Evolutionary conservation across 176 grass and related monocot genomes (phyloP), one percentile per base, ranked within the genome.

Genomic region (Saccharum spontaneum): DNA sequence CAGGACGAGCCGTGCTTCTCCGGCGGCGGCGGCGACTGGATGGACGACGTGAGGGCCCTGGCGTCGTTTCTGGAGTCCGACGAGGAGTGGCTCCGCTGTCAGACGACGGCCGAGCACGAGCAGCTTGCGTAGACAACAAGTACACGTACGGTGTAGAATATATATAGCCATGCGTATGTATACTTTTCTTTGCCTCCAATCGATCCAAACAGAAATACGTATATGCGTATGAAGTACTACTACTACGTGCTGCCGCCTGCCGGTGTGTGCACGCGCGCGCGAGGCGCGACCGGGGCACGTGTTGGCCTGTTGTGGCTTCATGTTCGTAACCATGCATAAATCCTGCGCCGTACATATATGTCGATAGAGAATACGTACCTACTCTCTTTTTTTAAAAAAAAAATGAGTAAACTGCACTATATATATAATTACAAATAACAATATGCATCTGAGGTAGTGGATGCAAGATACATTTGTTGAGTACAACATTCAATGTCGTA

Each of bases 21-120:
- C 68, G 36, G 75, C 34, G 81, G 45, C 43, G 43, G 10, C 57
- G 8, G 57, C 15, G 87, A 89, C 73, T 94, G 92, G 92, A 92
- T 90, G 90, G 84, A 88, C 57, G 92, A 92, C 44, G 62, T 95
- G 69, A 90, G 83, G 10, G 88, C 90, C 66, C 41, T 95, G 78
- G 85, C 67, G 60, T 88, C 85, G 49, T 87, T 95, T 67, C 90
- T 95, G 34, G 93, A 95, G 60, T 88, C 84, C 28, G 90, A 89
- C 31, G 90, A 92, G 43, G 90, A 88, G 37, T 94, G 89, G 89
- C 40, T 70, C 46, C 69, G 75, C 24, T 84, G 71, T 3, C 88
- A 89, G 52, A 64, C 60, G 79, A 69, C 76, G 80, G 48, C 64
- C 50, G 49, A 69, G 37, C 34, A 36, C 3, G 37, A 38, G 22